Conservation (phyloP, 768 basidiomycete species). For the Phallus indusiatus region DNA sequence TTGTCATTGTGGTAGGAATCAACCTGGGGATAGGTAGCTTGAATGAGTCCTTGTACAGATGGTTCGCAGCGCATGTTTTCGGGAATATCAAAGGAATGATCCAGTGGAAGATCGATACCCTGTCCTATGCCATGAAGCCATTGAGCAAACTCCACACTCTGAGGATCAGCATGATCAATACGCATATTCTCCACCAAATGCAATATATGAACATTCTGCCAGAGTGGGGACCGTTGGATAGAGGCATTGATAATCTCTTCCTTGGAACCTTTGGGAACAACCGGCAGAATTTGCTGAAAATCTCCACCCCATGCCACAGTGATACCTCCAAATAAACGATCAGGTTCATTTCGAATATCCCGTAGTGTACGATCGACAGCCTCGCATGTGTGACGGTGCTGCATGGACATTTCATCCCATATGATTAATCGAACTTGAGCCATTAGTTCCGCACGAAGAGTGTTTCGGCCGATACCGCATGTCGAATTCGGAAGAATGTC, state of each 20-base stretch:
- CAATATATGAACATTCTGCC: conserved; percentile 25
- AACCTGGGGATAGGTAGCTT: too few species aligned
- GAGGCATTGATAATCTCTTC: conserved; percentile 30
- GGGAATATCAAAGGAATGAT: too few species aligned
- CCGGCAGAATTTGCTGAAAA: conserved; percentile 38
- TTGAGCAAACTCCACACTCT: too few species aligned
- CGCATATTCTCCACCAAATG: conserved; percentile 33
- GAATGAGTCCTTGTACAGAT: too few species aligned
- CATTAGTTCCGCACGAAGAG: conserved; percentile 23
- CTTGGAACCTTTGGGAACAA: conserved; percentile 25
- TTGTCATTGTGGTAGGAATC: too few species aligned
- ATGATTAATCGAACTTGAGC: conserved; percentile 26
- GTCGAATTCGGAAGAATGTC: conserved; percentile 18
- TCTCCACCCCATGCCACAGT: conserved; percentile 43
- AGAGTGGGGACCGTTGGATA: conserved; percentile 28
- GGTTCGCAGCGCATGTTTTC: too few species aligned
- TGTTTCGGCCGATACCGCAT: conserved; percentile 30
- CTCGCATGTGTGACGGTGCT: conserved; percentile 28
- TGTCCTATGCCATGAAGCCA: too few species aligned
- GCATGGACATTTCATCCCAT: conserved; percentile 36
- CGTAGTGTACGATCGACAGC: conserved; percentile 29
- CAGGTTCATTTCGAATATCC: conserved; percentile 22
- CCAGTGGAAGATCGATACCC: too few species aligned
- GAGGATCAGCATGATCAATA: conserved; percentile 21
- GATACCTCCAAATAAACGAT: conserved; percentile 33